Conservation (phyloP, 768 basidiomycete genomes). For the Tulasnella sp. region DNA sequence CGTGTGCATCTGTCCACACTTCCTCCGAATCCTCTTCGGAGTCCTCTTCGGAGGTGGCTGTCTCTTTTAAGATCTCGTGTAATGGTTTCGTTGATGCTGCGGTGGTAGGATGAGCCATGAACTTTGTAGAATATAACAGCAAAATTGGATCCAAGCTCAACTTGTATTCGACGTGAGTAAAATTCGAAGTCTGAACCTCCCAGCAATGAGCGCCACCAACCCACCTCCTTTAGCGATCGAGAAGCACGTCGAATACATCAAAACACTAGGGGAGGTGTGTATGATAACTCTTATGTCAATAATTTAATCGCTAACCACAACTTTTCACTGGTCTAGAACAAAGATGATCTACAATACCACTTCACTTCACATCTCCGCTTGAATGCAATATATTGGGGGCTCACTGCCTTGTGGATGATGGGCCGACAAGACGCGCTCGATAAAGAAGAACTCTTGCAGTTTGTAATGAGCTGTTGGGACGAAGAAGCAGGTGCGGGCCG, state of each 20-base stretch:
- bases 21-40: constrained; percentile 1
- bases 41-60: background rate
- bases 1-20: constrained; percentile 3
- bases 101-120: background rate
- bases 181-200: background rate
- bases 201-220: background rate
- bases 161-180: too few species aligned
- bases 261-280: constrained; percentile 26
- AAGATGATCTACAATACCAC: constrained; percentile 79
- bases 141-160: too few species aligned
- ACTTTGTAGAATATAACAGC: background rate
- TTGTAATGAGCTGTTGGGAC: constrained; percentile 93
- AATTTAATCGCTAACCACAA: background rate
- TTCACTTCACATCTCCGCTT: constrained; percentile 86
- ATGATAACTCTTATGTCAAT: too few species aligned
- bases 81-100: background rate
- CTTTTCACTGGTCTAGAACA: constrained; percentile 42
- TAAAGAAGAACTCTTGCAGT: constrained; percentile 72
- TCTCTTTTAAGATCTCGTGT: background rate
- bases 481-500: constrained; percentile 58
- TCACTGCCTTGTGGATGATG: constrained; percentile 79
- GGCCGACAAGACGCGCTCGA: constrained; percentile 65
- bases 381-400: constrained; percentile 95
- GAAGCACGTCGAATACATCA: constrained; percentile 18
- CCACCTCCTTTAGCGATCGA: background rate